Evolutionary conservation across 1,139 yeast genomes (phyloP), one percentile per base, ranked within the genome.

Genomic region (Hemisphaericaspora lyxosophila): DNA sequence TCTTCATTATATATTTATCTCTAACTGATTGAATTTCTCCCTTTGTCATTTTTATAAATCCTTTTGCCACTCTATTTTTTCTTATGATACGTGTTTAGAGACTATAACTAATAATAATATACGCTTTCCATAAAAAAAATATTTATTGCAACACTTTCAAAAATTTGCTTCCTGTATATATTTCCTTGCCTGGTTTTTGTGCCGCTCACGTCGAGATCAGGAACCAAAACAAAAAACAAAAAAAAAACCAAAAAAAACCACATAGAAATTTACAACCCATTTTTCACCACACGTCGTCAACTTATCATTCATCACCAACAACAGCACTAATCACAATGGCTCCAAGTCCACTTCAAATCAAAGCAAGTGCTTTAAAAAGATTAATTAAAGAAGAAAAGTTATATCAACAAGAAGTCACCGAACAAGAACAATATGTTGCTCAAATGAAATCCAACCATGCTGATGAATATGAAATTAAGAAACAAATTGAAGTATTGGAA

Each of bases 271-370:
- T 25, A n/a, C 13, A 25, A 4, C 12, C 6, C 7, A 3, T 25
- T 13, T 25, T 25, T 4, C 15, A 25, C 27, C 15, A n/a, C 27
- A 25, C 11, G 7, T 20, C 23, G 23, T 20, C 23, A 20, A 20
- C 23, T 4, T 20, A 26, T 16, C 20, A 8, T 15, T 16, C 13
- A n/a, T 8, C 14, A n/a, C 19, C 34, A 11, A 22, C 18, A 34
- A 31, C 14, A 25, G 12, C 27, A 23, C 9, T 25, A 8, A 14
- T 29, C 31, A 48, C 23, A 36, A 88, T 86, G 90, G 76, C 90
- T 2, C 96, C 96, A 33, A 69, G 89, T 2, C 81, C 75, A 46
- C 61, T 86, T 38, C 86, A 85, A 51, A 87, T 89, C 61, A 88
- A 88, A 54, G 72, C 78, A 35, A 79, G 77, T 46, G 94, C 96